A percentile compares a stretch with the other conserved stretches of the same genome.
Evolutionary conservation across 441 rosid species (phyloP).

Genomic region (Geranium incanum): DNA sequence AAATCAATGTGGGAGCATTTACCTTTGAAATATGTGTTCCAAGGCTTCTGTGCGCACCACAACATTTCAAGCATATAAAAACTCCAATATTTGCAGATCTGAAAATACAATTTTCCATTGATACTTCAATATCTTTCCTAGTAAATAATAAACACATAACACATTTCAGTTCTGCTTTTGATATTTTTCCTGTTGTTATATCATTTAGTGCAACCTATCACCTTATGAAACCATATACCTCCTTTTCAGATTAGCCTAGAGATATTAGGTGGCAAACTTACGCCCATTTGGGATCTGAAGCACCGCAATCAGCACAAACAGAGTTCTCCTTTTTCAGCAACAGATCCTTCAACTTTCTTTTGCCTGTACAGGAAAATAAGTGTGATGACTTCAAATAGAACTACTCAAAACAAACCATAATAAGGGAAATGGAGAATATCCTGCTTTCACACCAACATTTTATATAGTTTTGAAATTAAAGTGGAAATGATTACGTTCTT

Average conservation of each 20-base stretch:
- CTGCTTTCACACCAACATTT: neutral
- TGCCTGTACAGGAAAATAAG: constrained; percentile 40
- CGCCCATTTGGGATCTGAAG: constrained; percentile 99
- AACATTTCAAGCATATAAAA: constrained; percentile 90
- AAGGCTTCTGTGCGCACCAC: constrained; percentile 93
- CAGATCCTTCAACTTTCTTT: constrained; percentile 64
- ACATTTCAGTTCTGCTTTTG: neutral
- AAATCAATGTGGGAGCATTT: constrained; percentile 18
- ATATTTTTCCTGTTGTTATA: neutral
- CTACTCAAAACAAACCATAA: neutral
- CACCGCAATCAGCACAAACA: constrained; percentile 84
- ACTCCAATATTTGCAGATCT: constrained; percentile 98
- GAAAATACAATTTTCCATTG: constrained; percentile 26
- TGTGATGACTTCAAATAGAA: neutral
- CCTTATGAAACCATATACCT: neutral
- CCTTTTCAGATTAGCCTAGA: neutral
- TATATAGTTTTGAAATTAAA: neutral
- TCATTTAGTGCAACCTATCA: neutral
- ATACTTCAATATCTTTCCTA: neutral
- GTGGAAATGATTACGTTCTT: too few relatives aligned
- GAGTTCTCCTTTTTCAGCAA: constrained; percentile 71
- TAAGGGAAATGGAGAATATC: neutral
- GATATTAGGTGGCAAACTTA: constrained; percentile 35
- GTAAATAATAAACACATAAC: constrained; percentile 7
- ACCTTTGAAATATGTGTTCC: constrained; percentile 94